These are phyloP conservation scores for Hypoxylon sp. DNA, from an alignment of 2,329 filamentous ascomycete species.

Conservation along the genomic window DNA sequence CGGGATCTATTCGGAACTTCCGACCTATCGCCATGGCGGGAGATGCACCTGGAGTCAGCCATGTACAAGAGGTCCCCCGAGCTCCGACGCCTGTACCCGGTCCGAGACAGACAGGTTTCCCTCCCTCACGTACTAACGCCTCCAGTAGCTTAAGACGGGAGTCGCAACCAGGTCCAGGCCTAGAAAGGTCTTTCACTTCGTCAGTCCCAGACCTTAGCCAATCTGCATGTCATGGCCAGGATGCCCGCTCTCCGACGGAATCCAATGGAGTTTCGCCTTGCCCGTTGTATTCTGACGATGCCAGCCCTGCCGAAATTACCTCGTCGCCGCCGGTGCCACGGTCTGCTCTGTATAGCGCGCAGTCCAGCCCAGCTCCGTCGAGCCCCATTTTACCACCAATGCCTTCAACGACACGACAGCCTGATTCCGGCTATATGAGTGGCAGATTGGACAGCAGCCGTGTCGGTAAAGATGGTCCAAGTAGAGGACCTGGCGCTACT, in stretches of 20 bases:
- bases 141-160: slow-evolving; percentile 67
- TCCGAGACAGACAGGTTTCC: slow-evolving; percentile 44
- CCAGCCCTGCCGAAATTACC: slow-evolving; percentile 82
- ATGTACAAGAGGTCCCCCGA: slow-evolving; percentile 76
- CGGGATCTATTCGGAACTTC: slow-evolving; percentile 85
- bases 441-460: slow-evolving; percentile 70
- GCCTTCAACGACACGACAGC: slow-evolving; percentile 66
- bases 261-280: slow-evolving; percentile 61
- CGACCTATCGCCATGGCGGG: slow-evolving; percentile 71
- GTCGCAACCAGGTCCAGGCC: slow-evolving; percentile 65
- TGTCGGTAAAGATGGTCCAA: slow-evolving; percentile 68
- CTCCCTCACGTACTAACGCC: slow-evolving; percentile 46
- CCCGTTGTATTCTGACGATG: slow-evolving; percentile 59
- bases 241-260: slow-evolving; percentile 64
- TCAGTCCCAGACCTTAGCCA: slow-evolving; percentile 48
- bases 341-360: slow-evolving; percentile 60
- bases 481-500: slow-evolving; percentile 52
- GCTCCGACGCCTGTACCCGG: slow-evolving; percentile 79
- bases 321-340: slow-evolving; percentile 88
- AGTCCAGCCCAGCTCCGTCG: slow-evolving; percentile 73
- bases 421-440: slow-evolving; percentile 87
- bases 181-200: slow-evolving; percentile 47
- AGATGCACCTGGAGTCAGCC: slow-evolving; percentile 55
- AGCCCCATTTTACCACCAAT: slow-evolving; percentile 79
- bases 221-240: slow-evolving; percentile 55